These are phyloP conservation scores for Rhizophagus prolifer DNA, from an alignment of 192 early-diverging fungal genomes.

Conservation along the genomic window DNA sequence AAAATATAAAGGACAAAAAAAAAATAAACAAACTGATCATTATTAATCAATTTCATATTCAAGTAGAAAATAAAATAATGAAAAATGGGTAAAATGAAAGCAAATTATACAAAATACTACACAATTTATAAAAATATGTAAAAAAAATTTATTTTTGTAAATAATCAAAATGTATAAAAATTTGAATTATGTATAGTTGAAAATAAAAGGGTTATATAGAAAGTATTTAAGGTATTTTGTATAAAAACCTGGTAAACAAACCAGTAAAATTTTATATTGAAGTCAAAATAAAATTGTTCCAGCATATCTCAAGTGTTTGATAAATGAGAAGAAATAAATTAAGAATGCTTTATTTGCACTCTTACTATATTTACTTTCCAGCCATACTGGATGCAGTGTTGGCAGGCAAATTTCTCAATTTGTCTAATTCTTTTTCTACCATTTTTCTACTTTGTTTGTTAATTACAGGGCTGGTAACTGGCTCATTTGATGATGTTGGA, in stretches of 20 bases:
- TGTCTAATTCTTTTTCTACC: conserved; percentile 24
- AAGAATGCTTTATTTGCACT: background rate
- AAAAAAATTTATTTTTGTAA: background rate
- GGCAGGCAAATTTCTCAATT: background rate
- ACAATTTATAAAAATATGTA: background rate
- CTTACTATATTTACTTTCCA: conserved; percentile 10
- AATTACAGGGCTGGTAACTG: background rate
- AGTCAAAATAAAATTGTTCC: conserved; percentile 6
- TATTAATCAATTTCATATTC: background rate
- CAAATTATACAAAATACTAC: background rate
- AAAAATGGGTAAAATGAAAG: background rate
- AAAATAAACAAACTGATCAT: background rate
- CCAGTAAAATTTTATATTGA: background rate
- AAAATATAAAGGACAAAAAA: background rate
- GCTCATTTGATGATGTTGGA: conserved; percentile 7
- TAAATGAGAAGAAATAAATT: background rate
- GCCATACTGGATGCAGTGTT: background rate
- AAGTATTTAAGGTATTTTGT: background rate
- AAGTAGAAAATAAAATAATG: background rate
- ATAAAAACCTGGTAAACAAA: background rate
- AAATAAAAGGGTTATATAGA: background rate
- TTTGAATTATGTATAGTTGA: background rate
- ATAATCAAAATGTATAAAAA: background rate
- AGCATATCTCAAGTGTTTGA: background rate
- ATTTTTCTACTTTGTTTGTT: conserved; percentile 6